Evolutionary conservation across 768 basidiomycete genomes (phyloP), one percentile per base, ranked within the genome.

Genomic region (Boletus speciosus): DNA sequence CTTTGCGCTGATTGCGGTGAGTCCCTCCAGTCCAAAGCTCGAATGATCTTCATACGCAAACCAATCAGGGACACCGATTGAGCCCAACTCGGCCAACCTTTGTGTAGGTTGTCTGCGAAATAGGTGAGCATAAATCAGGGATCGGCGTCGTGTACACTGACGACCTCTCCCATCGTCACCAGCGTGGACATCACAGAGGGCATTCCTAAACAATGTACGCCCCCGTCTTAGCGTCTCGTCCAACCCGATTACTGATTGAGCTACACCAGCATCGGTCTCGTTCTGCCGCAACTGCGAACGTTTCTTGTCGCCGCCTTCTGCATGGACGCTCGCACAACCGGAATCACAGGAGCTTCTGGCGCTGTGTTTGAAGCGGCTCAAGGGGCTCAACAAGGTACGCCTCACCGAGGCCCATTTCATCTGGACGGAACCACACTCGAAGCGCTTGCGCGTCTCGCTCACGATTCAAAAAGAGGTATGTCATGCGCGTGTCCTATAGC

Each of bases 391-490:
- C 63, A 95, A 93, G 77, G 93, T 98, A 27, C 89, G 96, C 46
- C 74, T 99, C 40, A 95, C 97, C n/a, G 96, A 98, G 58, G 97
- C 97, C 2, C 91, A 93, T 59, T 98, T 98, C 71, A 93, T 98
- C 65, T 99, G 97, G 97, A 99, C 97, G 21, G 97, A 99, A 67
- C 97, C 97, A 3, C 96, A 99, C 73, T 94, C 91, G 37, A 94
- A 95, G 66, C 82, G 97, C 36, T 70, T 98, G 57, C 82, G 93
- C 44, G 85, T 99, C 51, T 96, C 96, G 49, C 74, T 99, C 63
- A 97, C 96, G 0, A 94, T 99, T 57, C 97, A 99, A 75, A 99
- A 99, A 77, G 97, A 98, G 80, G 93, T 93, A 43, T 25, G 83
- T 32, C 41, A 14, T 29, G 14, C 9, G 0, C 8, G 15, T 14